phyloP scores from a whole-genome alignment of 1,284 basidiomycete genomes.

The Tilletiaria anomala region DNA sequence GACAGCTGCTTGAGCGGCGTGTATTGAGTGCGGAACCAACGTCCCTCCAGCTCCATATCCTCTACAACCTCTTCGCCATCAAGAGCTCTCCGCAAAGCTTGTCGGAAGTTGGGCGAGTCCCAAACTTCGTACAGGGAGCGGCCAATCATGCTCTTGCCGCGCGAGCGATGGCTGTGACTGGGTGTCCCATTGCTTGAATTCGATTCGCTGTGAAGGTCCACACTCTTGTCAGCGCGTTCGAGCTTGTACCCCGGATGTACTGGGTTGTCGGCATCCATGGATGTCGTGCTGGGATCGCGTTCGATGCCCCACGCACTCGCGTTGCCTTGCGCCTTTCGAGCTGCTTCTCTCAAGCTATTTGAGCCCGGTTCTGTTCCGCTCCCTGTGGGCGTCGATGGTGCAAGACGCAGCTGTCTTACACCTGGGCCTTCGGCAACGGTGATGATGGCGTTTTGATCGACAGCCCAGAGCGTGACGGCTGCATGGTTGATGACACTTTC shows the following conservation, averaged over 20 bases:
- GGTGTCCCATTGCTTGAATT: too few relatives aligned
- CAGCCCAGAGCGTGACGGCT: slow-evolving; percentile 31
- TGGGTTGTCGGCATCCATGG: too few relatives aligned
- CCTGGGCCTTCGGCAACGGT: slow-evolving; percentile 31
- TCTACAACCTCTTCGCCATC: slow-evolving; percentile 24
- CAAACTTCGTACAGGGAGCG: slow-evolving; percentile 25
- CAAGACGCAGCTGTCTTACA: slow-evolving; percentile 25
- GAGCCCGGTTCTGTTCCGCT: slow-evolving; percentile 21
- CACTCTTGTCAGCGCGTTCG: too few relatives aligned
- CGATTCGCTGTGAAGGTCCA: too few relatives aligned
- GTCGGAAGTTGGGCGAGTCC: slow-evolving; percentile 21
- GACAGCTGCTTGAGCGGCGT: slow-evolving; percentile 22
- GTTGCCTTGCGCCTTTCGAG: too few relatives aligned
- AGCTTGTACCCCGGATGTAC: too few relatives aligned
- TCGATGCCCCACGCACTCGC: too few relatives aligned
- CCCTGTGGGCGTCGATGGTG: slow-evolving; percentile 23
- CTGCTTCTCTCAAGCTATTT: too few relatives aligned
- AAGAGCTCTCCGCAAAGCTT: slow-evolving; percentile 20
- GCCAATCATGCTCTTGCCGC: slow-evolving; percentile 23
- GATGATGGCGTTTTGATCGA: slow-evolving; percentile 24
- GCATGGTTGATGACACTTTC: slow-evolving; percentile 34
- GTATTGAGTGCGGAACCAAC: slow-evolving; percentile 33
- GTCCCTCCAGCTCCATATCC: slow-evolving; percentile 32
- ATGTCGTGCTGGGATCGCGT: too few relatives aligned
- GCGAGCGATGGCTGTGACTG: slow-evolving; percentile 1